phyloP scores from a whole-genome alignment of 2,329 filamentous ascomycete genomes.

The Alternaria novae-zelandiae region DNA sequence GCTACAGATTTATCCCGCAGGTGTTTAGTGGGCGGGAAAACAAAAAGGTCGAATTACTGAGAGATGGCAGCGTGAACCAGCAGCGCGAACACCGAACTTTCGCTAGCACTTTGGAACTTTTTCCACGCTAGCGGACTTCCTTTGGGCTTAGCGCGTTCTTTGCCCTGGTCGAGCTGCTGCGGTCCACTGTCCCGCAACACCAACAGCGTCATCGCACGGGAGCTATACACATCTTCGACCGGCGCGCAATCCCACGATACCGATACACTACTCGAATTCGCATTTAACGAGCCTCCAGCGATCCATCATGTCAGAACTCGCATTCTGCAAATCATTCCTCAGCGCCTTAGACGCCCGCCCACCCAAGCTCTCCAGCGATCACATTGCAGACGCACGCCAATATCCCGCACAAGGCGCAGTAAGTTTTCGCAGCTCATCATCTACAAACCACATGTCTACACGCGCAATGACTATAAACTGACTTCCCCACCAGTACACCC shows the following conservation, averaged over 20 bases:
- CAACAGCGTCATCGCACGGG: slow-evolving; percentile 40
- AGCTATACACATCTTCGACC: slow-evolving; percentile 1
- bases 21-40: neutral
- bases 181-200: slow-evolving; percentile 25
- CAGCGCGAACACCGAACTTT: slow-evolving; percentile 29
- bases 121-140: slow-evolving; percentile 19
- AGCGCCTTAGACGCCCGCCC: slow-evolving; percentile 78
- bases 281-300: neutral
- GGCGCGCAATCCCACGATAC: neutral
- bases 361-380: slow-evolving; percentile 82
- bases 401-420: slow-evolving; percentile 81
- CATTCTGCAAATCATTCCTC: slow-evolving; percentile 86
- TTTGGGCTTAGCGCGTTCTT: slow-evolving; percentile 3
- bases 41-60: slow-evolving; percentile 1
- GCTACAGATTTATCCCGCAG: slow-evolving; percentile 16
- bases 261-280: neutral
- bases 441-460: slow-evolving; percentile 21
- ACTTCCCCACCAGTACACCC: slow-evolving; percentile 64
- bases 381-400: slow-evolving; percentile 83
- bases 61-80: slow-evolving; percentile 10
- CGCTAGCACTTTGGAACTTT: slow-evolving; percentile 19
- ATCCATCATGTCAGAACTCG: slow-evolving; percentile 65
- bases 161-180: slow-evolving; percentile 6
- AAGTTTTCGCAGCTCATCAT: slow-evolving; percentile 44
- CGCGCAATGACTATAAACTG: slow-evolving; percentile 31